Evolutionary conservation across 2,329 filamentous ascomycete species (phyloP), one percentile per base, ranked within the genome.

Genomic region (Penicillium sp.): DNA sequence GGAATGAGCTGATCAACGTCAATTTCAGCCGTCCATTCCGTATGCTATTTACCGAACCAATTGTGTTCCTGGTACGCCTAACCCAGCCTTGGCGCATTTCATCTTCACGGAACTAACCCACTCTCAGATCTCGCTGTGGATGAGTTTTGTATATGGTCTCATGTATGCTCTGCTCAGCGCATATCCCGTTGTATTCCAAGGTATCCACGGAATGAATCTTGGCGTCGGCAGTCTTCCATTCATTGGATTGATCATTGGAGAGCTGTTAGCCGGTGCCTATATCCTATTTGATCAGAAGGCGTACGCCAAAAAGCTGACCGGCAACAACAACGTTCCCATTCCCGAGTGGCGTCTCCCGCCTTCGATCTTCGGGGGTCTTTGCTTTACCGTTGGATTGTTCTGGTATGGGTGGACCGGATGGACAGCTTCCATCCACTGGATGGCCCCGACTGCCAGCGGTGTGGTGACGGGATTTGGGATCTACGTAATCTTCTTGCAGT

Each of bases 21-120:
- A 76, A 76, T 51, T 71, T 77, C 43, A 67, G 60, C 36, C 63
- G 74, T 1, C 67, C 67, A 4, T 49, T 70, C 17, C 54, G 54
- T 6, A 60, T 70, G 49, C 59, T 70, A 3, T 47, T 68, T 30
- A 68, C 64, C 0, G 68, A 71, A 40, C 67, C 65, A 0, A 68
- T 70, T 36, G 59, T 70, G 2, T 53, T 62, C 4, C 39, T 63
- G 3, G 55, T 62, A 35, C 50, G 41, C 7, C 3, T 7, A 3
- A 27, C 11, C n/a, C 11, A 27, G 25, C 21, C 21, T 23, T 23
- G 11, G 11, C 21, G 7, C 21, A 23, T 23, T 23, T 7, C 21
- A 11, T 11, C 21, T 11, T 13, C 25, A 9, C 5, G 4, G 25
- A 27, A 10, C 23, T 43, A 35, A 48, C 18, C 4, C 2, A 4